These are phyloP conservation scores for Debaryomyces tyrocola DNA, from an alignment of 805 yeast species.

Conservation along the genomic window DNA sequence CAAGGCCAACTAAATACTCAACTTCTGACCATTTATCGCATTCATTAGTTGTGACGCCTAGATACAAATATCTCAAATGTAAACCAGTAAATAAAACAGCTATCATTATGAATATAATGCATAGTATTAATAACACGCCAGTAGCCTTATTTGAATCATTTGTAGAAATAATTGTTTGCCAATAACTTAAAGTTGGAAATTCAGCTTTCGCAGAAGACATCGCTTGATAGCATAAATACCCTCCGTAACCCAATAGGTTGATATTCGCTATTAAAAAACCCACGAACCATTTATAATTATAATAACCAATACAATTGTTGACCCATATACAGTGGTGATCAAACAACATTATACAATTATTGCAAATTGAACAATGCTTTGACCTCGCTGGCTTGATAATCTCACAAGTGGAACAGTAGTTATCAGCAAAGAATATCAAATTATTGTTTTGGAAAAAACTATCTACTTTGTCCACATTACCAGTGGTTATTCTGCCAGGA, in stretches of 20 bases:
- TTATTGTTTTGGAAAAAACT: constrained; percentile 43
- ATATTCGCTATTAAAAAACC: constrained; percentile 53
- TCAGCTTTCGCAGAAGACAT: constrained; percentile 10
- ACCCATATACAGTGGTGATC: constrained; percentile 70
- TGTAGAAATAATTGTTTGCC: constrained; percentile 25
- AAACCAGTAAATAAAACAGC: constrained; percentile 38
- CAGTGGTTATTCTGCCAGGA: constrained; percentile 39
- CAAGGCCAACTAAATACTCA: constrained; percentile 42
- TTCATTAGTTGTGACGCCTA: constrained; percentile 79
- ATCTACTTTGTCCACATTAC: constrained; percentile 9
- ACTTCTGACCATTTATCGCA: constrained; percentile 68
- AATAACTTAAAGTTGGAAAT: constrained; percentile 12
- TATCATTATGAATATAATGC: constrained; percentile 36
- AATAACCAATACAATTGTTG: constrained; percentile 72
- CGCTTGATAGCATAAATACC: constrained; percentile 28
- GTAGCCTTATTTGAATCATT: constrained; percentile 35
- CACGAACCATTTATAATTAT: constrained; percentile 63
- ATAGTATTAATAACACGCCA: constrained; percentile 42
- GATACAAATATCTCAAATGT: constrained; percentile 51
- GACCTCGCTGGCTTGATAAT: constrained; percentile 57
- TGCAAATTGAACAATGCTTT: constrained; percentile 64
- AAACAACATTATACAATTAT: constrained; percentile 45
- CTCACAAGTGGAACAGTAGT: constrained; percentile 49
- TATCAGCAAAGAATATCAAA: constrained; percentile 51
- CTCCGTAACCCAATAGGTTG: constrained; percentile 42